Evolutionary conservation across 73 alveolate genomes (phyloP).

Genomic region (Tetrahymena elliotti): DNA sequence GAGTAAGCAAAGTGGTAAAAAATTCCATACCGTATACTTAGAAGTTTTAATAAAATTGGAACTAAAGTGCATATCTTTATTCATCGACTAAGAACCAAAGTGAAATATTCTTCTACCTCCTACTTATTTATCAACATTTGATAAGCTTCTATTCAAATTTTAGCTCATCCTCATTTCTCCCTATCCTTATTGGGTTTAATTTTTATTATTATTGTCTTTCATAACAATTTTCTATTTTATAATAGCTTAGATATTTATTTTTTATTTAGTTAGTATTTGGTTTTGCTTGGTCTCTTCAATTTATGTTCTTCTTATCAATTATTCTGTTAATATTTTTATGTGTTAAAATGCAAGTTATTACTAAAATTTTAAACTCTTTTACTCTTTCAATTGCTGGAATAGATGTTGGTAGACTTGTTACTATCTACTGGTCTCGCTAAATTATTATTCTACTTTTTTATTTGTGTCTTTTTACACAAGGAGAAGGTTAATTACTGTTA

Average conservation of each 20-base stretch:
- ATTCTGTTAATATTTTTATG: not conserved
- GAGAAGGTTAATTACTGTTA: not conserved
- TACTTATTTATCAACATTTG: not conserved
- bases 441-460: too few species aligned
- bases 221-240: not conserved
- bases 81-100: not conserved
- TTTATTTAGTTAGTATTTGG: not conserved
- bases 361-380: not conserved
- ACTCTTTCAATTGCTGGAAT: not conserved
- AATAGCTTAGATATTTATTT: not conserved
- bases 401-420: not conserved
- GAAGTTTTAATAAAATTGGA: constrained; percentile 74
- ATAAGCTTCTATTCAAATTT: not conserved
- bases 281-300: not conserved
- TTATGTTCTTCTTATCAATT: not conserved
- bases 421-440: not conserved
- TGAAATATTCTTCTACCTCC: not conserved
- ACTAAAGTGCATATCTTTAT: not conserved
- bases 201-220: not conserved
- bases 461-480: not conserved
- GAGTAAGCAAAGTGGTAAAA: constrained; percentile 56
- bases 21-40: constrained; percentile 55
- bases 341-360: not conserved
- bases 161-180: not conserved
- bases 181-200: not conserved